Evolutionary conservation across 2,329 filamentous ascomycete species (phyloP).

Genomic region (Phyllosticta capitalensis): DNA sequence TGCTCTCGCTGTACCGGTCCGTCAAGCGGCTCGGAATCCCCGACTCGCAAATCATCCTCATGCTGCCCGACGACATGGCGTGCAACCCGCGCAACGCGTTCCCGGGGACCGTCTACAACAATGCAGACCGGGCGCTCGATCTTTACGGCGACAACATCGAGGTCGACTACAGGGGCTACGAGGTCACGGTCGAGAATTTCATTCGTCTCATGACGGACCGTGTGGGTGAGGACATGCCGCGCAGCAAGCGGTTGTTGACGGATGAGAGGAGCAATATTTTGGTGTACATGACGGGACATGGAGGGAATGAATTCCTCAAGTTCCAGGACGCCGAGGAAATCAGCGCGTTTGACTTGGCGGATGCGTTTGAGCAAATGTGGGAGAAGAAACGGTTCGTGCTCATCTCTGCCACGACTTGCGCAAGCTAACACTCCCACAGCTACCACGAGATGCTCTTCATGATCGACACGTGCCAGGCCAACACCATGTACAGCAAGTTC

Average conservation of each 20-base stretch:
- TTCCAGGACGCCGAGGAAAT: conserved; percentile 99
- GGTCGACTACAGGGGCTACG: conserved; percentile 95
- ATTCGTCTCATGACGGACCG: conserved; percentile 91
- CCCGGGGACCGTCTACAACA: conserved; percentile 95
- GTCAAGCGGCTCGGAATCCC: conserved; percentile 97
- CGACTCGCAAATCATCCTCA: conserved; percentile 97
- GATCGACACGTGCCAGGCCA: conserved; percentile 99
- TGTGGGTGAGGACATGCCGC: conserved; percentile 86
- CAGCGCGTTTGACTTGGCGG: conserved; percentile 86
- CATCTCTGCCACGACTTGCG: neutral
- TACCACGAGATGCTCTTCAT: conserved; percentile 99
- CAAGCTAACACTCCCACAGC: conserved; percentile 30
- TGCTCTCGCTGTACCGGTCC: conserved; percentile 92
- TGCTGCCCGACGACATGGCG: conserved; percentile 99
- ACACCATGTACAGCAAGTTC: conserved; percentile 97
- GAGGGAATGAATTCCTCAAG: conserved; percentile 94
- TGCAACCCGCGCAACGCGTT: conserved; percentile 98
- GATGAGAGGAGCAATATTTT: conserved; percentile 95
- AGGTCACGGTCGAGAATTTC: conserved; percentile 98
- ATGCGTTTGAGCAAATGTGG: conserved; percentile 99
- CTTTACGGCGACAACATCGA: conserved; percentile 98
- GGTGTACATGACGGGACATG: conserved; percentile 98
- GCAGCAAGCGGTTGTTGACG: conserved; percentile 86
- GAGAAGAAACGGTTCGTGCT: conserved; percentile 79
- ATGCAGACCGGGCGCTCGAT: conserved; percentile 89